Conservation (phyloP, 2,329 filamentous ascomycete species). For the Aspergillus pseudotamarii region DNA sequence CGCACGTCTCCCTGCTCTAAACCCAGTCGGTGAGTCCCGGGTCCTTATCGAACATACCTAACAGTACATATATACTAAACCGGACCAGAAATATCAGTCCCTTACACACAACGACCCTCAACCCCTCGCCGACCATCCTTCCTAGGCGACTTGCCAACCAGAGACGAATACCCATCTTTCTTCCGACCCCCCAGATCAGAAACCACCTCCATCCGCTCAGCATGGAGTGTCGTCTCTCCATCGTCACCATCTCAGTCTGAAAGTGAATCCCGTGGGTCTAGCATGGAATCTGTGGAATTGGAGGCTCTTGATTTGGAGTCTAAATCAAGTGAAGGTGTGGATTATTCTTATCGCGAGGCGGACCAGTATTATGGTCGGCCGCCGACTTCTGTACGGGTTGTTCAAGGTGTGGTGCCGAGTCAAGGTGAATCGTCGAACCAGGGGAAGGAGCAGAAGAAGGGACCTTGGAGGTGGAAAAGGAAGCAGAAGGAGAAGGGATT, state of each 20-base stretch:
- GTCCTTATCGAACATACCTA: neutral
- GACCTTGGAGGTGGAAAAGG: neutral
- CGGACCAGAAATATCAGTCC: neutral
- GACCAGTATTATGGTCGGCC: slow-evolving; percentile 11
- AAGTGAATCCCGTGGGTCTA: neutral
- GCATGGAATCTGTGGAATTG: slow-evolving; percentile 3
- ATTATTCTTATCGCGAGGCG: slow-evolving; percentile 12
- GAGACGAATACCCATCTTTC: neutral
- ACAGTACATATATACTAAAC: neutral
- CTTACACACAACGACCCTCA: neutral
- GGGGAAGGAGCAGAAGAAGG: neutral
- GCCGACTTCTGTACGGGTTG: neutral
- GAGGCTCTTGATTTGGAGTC: neutral
- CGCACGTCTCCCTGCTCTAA: slow-evolving; percentile 4
- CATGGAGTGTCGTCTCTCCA: neutral
- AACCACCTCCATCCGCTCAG: neutral
- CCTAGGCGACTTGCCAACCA: neutral
- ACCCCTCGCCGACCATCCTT: neutral
- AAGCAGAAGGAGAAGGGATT: slow-evolving; percentile 12
- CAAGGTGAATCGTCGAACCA: neutral
- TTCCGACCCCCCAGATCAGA: slow-evolving; percentile 4
- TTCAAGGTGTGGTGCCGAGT: neutral
- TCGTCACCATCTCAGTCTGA: neutral
- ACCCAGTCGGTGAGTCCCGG: neutral
- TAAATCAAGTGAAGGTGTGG: neutral